Percentiles rank a stretch among this genome's conserved stretches.
Evolutionary conservation across 305 asterid genomes (phyloP).

Genomic region (Rubia peregrina): DNA sequence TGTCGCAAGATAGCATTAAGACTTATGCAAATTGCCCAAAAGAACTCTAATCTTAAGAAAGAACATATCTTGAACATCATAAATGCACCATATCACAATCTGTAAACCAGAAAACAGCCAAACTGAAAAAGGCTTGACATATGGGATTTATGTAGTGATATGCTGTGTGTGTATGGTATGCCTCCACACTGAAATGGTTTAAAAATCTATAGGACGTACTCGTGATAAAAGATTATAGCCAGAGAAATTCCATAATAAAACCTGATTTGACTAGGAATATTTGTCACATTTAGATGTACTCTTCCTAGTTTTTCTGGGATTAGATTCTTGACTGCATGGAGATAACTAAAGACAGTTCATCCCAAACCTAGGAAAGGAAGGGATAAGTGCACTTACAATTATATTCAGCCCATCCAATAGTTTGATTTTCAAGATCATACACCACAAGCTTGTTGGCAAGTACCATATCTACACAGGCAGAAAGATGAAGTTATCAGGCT

Average conservation of each 20-base stretch:
- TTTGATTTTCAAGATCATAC: conserved; percentile 36
- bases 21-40: not conserved
- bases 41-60: not conserved
- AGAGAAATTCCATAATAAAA: not conserved
- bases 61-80: not conserved
- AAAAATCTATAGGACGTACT: not conserved
- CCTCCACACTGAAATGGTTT: not conserved
- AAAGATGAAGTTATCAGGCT: conserved; percentile 8
- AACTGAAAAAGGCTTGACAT: not conserved
- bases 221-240: not conserved
- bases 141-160: not conserved
- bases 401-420: conserved; percentile 39
- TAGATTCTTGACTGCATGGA: not conserved
- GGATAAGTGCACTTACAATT: conserved; percentile 27
- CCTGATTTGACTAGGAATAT: not conserved
- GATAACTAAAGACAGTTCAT: conserved; percentile 6
- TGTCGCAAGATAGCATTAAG: conserved; percentile 12
- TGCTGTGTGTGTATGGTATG: no score
- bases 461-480: conserved; percentile 30
- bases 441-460: conserved; percentile 34
- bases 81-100: not conserved
- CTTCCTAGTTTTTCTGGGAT: not conserved
- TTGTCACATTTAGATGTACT: not conserved
- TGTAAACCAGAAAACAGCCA: not conserved
- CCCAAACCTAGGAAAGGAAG: not conserved